phyloP scores from a whole-genome alignment of 2,329 filamentous ascomycete genomes.

The Exophiala spinifera region DNA sequence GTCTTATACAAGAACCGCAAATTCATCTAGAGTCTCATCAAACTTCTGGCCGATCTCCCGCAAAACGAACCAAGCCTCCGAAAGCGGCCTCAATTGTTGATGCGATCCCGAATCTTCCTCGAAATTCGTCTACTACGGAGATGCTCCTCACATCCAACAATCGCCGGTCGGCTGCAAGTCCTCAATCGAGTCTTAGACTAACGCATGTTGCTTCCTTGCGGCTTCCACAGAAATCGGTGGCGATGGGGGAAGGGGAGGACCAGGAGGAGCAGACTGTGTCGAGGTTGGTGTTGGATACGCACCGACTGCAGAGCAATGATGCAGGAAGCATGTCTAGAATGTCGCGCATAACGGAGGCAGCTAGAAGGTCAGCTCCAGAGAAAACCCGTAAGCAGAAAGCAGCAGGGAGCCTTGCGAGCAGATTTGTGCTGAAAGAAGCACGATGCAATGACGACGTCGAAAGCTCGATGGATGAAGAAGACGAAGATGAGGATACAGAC shows the following conservation, averaged over 20 bases:
- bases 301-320: not conserved
- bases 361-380: not conserved
- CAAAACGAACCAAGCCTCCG: not conserved
- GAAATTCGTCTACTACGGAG: slow-evolving; percentile 1
- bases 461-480: slow-evolving; percentile 26
- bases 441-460: slow-evolving; percentile 26
- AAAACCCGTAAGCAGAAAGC: not conserved
- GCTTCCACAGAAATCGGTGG: slow-evolving; percentile 30
- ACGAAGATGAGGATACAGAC: slow-evolving; percentile 31
- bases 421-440: slow-evolving; percentile 27
- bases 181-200: slow-evolving; percentile 30
- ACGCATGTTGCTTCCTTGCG: slow-evolving; percentile 37
- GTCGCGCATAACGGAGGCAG: slow-evolving; percentile 23
- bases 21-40: too few species aligned
- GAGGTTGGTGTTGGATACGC: slow-evolving; percentile 22
- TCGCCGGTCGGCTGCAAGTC: slow-evolving; percentile 17
- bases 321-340: slow-evolving; percentile 3
- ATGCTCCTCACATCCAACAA: slow-evolving; percentile 13
- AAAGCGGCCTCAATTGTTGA: not conserved
- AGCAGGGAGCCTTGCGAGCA: slow-evolving; percentile 12
- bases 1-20: not conserved
- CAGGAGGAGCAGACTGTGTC: slow-evolving; percentile 31
- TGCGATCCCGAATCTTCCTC: slow-evolving; percentile 8
- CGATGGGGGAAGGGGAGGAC: slow-evolving; percentile 34
- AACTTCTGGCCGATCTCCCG: not conserved